Percentiles rank a stretch among this genome's conserved stretches.
Conservation (phyloP, 306 rosid species). For the Mimosa pudica region DNA sequence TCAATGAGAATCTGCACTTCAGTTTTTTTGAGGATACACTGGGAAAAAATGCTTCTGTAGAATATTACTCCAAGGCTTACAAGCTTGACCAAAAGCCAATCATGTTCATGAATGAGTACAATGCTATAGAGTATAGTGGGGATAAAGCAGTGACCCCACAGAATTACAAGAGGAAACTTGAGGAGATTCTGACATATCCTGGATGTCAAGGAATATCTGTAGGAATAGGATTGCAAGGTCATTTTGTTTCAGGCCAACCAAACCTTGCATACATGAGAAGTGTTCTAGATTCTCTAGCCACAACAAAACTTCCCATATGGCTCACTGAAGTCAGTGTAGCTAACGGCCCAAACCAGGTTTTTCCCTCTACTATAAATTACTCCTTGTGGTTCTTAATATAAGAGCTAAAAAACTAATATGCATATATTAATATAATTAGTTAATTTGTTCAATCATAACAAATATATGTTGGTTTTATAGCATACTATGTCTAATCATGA, state of each 20-base stretch:
- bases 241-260: conserved; percentile 51
- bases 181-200: conserved; percentile 49
- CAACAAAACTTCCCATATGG: conserved; percentile 64
- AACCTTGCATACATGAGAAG: conserved; percentile 71
- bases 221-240: conserved; percentile 74
- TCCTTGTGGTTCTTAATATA: too few species aligned
- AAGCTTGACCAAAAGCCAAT: conserved; percentile 56
- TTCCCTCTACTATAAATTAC: background rate
- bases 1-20: conserved; percentile 78
- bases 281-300: conserved; percentile 53
- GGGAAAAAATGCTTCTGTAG: conserved; percentile 59
- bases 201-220: conserved; percentile 42
- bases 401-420: too few species aligned
- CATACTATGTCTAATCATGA: too few species aligned
- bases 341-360: conserved; percentile 56
- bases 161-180: conserved; percentile 47
- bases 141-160: conserved; percentile 43
- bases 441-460: too few species aligned
- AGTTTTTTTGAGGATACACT: conserved; percentile 60
- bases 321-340: conserved; percentile 64
- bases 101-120: conserved; percentile 74
- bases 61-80: conserved; percentile 45
- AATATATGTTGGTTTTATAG: too few species aligned
- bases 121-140: conserved; percentile 53
- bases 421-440: too few species aligned